Conservation (phyloP, 2,329 filamentous ascomycete species). For the Ophiocordyceps robertsii region DNA sequence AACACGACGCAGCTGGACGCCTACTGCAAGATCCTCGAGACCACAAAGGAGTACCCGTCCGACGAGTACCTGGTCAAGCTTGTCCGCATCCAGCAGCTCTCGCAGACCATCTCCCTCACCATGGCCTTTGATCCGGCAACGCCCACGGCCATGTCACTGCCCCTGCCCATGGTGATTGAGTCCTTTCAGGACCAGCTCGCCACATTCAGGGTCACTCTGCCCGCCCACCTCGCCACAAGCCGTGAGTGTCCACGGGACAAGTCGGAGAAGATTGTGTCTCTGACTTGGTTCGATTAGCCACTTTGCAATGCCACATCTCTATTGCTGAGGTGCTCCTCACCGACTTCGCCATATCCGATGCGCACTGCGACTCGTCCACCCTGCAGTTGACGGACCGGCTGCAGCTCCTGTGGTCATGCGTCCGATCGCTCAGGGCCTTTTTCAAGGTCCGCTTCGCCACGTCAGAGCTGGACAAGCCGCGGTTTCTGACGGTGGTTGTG, state of each 20-base stretch:
- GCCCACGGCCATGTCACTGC: constrained; percentile 19
- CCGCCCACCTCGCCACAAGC: constrained; percentile 19
- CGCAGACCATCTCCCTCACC: constrained; percentile 30
- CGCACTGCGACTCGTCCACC: constrained; percentile 14
- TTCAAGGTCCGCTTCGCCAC: constrained; percentile 21
- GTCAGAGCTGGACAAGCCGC: constrained; percentile 20
- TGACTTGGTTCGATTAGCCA: constrained; percentile 12
- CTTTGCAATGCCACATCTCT: constrained; percentile 26
- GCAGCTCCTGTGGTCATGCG: constrained; percentile 31
- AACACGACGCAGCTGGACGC: constrained; percentile 28
- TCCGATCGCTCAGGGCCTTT: constrained; percentile 25
- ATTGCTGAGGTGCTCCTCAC: constrained; percentile 33
- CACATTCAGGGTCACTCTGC: constrained; percentile 21
- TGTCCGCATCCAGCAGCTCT: constrained; percentile 32
- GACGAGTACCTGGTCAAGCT: constrained; percentile 31
- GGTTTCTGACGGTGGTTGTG: constrained; percentile 27
- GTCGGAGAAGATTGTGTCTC: not conserved
- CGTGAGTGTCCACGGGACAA: constrained; percentile 11
- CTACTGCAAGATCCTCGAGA: constrained; percentile 28
- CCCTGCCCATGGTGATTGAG: constrained; percentile 26
- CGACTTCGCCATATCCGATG: constrained; percentile 30
- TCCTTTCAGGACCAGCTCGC: constrained; percentile 30
- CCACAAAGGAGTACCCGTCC: constrained; percentile 25
- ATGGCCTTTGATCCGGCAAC: constrained; percentile 18
- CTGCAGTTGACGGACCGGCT: constrained; percentile 25